A percentile compares a stretch with the other conserved stretches of the same genome.
These are phyloP conservation scores for Theileria annulata DNA, from an alignment of 169 alveolate species.

Conservation along the genomic window DNA sequence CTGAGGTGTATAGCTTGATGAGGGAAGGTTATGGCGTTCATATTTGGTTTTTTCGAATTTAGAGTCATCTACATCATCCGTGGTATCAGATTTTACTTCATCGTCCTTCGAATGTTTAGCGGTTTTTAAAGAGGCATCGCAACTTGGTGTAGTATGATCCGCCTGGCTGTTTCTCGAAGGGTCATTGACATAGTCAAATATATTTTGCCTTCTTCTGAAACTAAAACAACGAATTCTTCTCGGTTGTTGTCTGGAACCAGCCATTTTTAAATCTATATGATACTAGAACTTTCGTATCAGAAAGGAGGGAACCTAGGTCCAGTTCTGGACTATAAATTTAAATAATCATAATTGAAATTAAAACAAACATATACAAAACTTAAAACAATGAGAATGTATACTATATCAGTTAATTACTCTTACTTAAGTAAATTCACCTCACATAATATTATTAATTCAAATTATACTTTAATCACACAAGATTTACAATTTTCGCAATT, in stretches of 20 bases:
- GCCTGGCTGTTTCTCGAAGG: neutral
- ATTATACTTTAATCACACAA: neutral
- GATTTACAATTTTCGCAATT: too few relatives aligned
- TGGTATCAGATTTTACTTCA: neutral
- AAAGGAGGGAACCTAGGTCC: neutral
- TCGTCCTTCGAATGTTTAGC: constrained; percentile 1
- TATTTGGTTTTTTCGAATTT: neutral
- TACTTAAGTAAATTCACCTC: neutral
- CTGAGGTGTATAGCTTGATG: neutral
- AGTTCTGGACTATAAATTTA: neutral
- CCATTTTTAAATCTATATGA: constrained; percentile 3
- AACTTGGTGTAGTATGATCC: neutral
- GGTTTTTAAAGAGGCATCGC: neutral
- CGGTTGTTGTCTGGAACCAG: neutral
- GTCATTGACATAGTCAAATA: constrained; percentile 22
- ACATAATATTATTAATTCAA: neutral
- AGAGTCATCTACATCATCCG: neutral
- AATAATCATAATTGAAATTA: neutral
- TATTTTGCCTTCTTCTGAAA: constrained; percentile 22
- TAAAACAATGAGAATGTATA: neutral
- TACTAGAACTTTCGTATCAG: neutral
- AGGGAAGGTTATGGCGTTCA: constrained; percentile 6
- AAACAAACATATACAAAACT: neutral
- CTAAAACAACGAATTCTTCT: constrained; percentile 23
- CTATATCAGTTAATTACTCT: neutral